phyloP scores from a whole-genome alignment of 2,329 filamentous ascomycete species.

The Fusarium sp. region DNA sequence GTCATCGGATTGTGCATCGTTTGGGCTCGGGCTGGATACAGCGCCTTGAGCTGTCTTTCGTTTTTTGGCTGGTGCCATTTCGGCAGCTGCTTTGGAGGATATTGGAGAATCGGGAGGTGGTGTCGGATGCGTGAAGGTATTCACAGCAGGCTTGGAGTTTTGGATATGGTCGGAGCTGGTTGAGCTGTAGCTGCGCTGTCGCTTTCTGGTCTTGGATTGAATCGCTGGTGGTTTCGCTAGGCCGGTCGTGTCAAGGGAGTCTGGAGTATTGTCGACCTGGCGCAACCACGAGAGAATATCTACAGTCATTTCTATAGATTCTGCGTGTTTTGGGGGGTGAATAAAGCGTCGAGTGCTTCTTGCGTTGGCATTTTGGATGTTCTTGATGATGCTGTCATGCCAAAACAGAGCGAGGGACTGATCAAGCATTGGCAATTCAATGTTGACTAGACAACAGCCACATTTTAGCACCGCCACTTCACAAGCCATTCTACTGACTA shows the following conservation, averaged over 20 bases:
- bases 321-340: accelerated
- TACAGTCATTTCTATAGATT: not conserved
- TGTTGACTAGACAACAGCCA: slow-evolving; percentile 3
- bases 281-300: not conserved
- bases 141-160: not conserved
- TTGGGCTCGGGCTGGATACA: not conserved
- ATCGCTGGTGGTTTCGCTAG: not conserved
- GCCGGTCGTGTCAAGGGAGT: not conserved
- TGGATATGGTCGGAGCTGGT: not conserved
- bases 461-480: not conserved
- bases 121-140: not conserved
- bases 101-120: not conserved
- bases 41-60: not conserved
- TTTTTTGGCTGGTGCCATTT: not conserved
- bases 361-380: not conserved
- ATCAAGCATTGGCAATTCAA: not conserved
- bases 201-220: not conserved
- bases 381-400: not conserved
- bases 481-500: not conserved
- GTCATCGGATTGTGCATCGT: not conserved
- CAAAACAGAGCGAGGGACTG: not conserved
- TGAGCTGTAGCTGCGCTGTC: not conserved
- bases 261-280: not conserved
- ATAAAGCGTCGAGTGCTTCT: accelerated
- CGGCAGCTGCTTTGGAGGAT: not conserved